Base-by-base conservation (phyloP, 345 rosid genomes). In the Alliaria petiolata region DNA sequence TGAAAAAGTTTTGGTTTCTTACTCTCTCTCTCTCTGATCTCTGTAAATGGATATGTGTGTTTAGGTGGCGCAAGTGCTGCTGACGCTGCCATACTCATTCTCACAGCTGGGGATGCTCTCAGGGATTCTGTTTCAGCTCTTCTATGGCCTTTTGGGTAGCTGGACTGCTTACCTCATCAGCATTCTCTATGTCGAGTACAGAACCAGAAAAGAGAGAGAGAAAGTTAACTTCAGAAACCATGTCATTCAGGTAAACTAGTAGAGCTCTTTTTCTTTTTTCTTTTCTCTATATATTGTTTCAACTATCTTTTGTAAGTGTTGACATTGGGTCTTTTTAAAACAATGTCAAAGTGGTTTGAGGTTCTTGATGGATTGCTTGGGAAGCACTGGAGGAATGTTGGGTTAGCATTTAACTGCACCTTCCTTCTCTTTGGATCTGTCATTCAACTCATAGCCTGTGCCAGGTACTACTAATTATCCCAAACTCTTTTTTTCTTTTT, bases 61-160 rank as follows among this genome's bases (percentile, higher is more conserved):
- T 28, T 89, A 93, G 98, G 99, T 95, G 80, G 99, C 99, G n/a
- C 99, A 95, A 80, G 99, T 95, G 42, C 80, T 95, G 83, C 90
- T 95, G 58, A 95, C 99, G 40, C 72, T 95, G 43, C 99, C 99
- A 10, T 95, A 95, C 85, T 95, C 99, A 16, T 95, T 95, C 78
- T 89, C 99, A n/a, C 99, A 95, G 75, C 85, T 95, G 38, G 97
- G 99, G 62, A 85, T 95, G 97, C 82, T 89, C 25, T 95, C 99
- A 3, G 99, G 99, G 35, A 83, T 95, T 5, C 74, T 88, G 42
- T 91, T 95, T 81, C 99, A 95, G 89, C 91, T 95, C 35, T 89
- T 95, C 69, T 95, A 95, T 79, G 96, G 99, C 4, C 50, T 95
- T 11, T 5, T 95, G 62, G 99, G 99, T 2, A 95, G 99, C 71